Percentiles rank a stretch among this genome's conserved stretches.
phyloP scores from a whole-genome alignment of 2,329 filamentous ascomycete species.

The Colletotrichum sp. region DNA sequence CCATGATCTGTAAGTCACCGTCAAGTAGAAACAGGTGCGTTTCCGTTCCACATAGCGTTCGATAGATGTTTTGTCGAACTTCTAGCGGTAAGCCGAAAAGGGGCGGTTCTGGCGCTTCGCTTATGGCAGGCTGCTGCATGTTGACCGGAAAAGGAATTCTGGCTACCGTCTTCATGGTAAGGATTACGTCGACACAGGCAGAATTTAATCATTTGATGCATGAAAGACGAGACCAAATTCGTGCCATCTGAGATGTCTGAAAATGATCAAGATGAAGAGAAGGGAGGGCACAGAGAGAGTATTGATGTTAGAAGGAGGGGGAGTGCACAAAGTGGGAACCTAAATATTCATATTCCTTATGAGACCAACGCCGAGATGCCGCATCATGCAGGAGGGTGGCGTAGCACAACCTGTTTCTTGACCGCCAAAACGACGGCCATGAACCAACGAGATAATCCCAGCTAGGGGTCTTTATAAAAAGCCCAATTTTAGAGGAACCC shows the following conservation, averaged over 20 bases:
- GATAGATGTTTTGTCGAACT: neutral
- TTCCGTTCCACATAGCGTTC: neutral
- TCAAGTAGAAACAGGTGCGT: neutral
- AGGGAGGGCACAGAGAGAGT: neutral
- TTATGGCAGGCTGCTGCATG: neutral
- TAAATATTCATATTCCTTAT: neutral
- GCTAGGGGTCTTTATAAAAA: neutral
- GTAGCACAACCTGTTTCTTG: neutral
- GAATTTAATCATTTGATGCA: accelerated
- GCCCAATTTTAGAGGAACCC: neutral
- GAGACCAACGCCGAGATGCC: neutral
- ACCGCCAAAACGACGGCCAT: neutral
- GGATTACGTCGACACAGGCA: no score
- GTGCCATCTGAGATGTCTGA: neutral
- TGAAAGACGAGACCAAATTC: accelerated
- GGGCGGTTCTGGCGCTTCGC: neutral
- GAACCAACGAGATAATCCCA: neutral
- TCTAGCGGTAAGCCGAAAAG: neutral
- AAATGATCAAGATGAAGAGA: neutral
- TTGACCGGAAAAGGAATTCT: neutral
- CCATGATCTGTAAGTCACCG: neutral
- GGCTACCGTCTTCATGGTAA: no score
- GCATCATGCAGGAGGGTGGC: neutral
- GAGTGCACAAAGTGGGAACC: neutral
- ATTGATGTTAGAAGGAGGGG: neutral